These are phyloP conservation scores for Spirogloea muscicola DNA, from an alignment of 139 green algal genomes.

Conservation along the genomic window DNA sequence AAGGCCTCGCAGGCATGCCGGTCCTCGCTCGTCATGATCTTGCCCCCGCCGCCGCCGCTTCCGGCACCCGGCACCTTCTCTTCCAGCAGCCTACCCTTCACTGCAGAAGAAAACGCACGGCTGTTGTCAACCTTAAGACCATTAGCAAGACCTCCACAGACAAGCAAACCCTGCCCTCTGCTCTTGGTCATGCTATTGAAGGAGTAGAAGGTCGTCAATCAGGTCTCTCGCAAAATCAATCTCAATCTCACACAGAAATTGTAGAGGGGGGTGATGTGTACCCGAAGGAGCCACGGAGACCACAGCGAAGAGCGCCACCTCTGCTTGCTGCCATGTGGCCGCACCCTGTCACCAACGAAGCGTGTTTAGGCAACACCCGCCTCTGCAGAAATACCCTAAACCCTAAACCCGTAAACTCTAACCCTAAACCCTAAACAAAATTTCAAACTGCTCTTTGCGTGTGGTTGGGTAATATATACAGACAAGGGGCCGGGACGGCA, in stretches of 20 bases:
- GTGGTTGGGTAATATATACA: too few species aligned
- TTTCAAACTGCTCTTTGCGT: too few species aligned
- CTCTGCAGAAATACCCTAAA: too few species aligned
- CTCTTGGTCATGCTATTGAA: too few species aligned
- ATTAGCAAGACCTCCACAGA: neutral
- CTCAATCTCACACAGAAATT: neutral
- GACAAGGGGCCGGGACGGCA: too few species aligned
- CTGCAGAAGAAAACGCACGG: neutral
- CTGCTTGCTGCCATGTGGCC: slow-evolving; percentile 54
- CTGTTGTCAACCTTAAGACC: neutral
- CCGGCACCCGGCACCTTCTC: neutral
- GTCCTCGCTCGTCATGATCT: too few species aligned
- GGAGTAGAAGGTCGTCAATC: neutral
- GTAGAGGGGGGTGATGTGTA: neutral
- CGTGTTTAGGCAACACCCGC: too few species aligned
- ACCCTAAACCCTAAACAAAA: too few species aligned
- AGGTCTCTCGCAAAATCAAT: neutral
- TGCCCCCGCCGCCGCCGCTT: neutral
- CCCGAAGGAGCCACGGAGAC: slow-evolving; percentile 17
- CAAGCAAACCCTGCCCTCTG: neutral
- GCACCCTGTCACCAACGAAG: too few species aligned
- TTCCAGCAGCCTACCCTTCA: neutral
- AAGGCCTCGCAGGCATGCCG: neutral
- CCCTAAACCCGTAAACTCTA: too few species aligned
- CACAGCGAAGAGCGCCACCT: slow-evolving; percentile 62